These are phyloP conservation scores for Calonectria honghensis DNA, from an alignment of 2,329 filamentous ascomycete species.

Conservation along the genomic window DNA sequence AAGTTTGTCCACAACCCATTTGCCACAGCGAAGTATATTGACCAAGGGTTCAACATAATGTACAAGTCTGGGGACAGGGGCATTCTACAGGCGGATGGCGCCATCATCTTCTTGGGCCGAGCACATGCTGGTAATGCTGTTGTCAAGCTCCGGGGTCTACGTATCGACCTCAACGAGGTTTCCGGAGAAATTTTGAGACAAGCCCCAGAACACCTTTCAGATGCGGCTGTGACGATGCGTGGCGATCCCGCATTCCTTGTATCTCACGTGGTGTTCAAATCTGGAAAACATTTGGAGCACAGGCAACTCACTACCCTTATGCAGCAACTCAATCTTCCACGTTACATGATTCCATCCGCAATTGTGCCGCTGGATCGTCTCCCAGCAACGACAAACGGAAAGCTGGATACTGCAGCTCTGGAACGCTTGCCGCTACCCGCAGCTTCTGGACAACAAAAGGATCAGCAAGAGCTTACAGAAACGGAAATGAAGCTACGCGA, in stretches of 20 bases:
- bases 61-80: background rate
- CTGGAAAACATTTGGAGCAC: background rate
- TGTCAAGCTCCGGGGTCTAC: background rate
- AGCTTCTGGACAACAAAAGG: too few relatives aligned
- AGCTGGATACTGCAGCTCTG: background rate
- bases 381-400: background rate
- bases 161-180: background rate
- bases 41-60: background rate
- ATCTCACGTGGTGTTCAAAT: background rate
- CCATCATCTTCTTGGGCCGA: background rate
- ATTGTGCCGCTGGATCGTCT: background rate
- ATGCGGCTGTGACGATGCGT: background rate
- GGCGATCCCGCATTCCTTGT: background rate
- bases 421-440: too few relatives aligned
- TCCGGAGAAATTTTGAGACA: background rate
- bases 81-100: background rate
- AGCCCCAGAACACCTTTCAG: background rate
- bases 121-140: background rate
- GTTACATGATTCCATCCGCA: constrained; percentile 4
- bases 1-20: constrained; percentile 1
- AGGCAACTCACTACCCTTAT: background rate
- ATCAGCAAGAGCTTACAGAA: too few relatives aligned
- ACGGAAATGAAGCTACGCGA: too few relatives aligned
- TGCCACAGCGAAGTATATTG: background rate
- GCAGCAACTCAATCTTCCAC: background rate